Base-by-base conservation (phyloP, 2,329 filamentous ascomycete genomes). In the Hypocrella siamensis region DNA sequence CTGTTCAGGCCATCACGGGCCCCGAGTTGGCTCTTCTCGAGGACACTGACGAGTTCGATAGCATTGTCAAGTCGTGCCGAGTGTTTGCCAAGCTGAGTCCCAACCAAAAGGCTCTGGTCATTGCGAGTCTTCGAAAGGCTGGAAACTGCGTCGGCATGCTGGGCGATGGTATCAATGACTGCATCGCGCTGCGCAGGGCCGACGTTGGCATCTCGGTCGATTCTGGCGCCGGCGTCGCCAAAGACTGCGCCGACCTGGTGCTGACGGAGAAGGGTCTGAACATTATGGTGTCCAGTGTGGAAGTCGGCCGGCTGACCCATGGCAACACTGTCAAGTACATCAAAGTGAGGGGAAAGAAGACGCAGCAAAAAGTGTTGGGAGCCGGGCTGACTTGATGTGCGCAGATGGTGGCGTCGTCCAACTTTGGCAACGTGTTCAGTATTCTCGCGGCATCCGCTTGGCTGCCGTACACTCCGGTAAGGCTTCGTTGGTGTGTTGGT, bases 281-380 rank as follows among this genome's bases (percentile, higher is more conserved):
- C 9, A 46, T 49, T 17, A 45, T 49, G 17, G 45, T 42, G 1
- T 32, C 43, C 6, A 41, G 42, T 19, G 46, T 49, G 24, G 40
- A 35, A 3, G 41, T 41, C 4, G 46, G 45, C 0, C 43, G 45
- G 11, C 30, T 45, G 10, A 47, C 45, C 8, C 44, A 47, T 16
- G 45, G 44, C 28, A 47, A 47, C 37, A 44, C 45, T 4, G 45
- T 47, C 42, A 47, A 47, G 34, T 48, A 48, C 32, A 46, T 48
- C 37, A 47, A 46, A 38, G 38, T 38, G 18, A 6, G 34, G n/a
- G n/a, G n/a, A n/a, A n/a, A n/a, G n/a, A n/a, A n/a, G n/a, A n/a
- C n/a, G n/a, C n/a, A n/a, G n/a, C n/a, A n/a, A n/a, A n/a, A n/a
- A n/a, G n/a, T n/a, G n/a, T n/a, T n/a, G n/a, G n/a, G n/a, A n/a